phyloP scores from a whole-genome alignment of 2,329 filamentous ascomycete species.

The Aaosphaeria arxii region DNA sequence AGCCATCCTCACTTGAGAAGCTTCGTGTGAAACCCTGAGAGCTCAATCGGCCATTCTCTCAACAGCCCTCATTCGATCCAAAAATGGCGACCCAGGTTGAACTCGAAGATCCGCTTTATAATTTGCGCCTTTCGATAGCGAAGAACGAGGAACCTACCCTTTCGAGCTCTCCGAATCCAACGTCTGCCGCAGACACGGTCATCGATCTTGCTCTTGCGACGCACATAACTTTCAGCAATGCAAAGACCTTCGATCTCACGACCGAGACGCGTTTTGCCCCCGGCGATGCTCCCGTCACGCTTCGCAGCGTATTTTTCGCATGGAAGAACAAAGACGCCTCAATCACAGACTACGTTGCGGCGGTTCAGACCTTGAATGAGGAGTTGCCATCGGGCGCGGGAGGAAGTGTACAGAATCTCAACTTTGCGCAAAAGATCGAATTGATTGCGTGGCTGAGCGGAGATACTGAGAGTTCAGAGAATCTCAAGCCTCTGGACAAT shows the following conservation, averaged over 20 bases:
- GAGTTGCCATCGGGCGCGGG: slow-evolving; percentile 61
- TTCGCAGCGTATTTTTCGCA: slow-evolving; percentile 94
- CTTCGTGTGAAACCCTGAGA: neutral
- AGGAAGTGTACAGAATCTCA: slow-evolving; percentile 78
- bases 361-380: slow-evolving; percentile 76
- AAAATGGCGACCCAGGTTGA: slow-evolving; percentile 27
- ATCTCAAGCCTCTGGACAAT: slow-evolving; percentile 79
- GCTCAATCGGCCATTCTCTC: neutral
- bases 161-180: slow-evolving; percentile 65
- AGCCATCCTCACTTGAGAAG: neutral
- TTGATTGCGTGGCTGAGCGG: slow-evolving; percentile 92
- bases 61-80: neutral
- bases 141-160: slow-evolving; percentile 68
- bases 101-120: slow-evolving; percentile 68
- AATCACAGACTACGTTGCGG: slow-evolving; percentile 87
- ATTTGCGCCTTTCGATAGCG: slow-evolving; percentile 80
- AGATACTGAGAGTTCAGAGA: slow-evolving; percentile 76
- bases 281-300: slow-evolving; percentile 65
- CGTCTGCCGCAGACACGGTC: slow-evolving; percentile 58
- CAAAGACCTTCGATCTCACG: slow-evolving; percentile 65
- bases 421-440: slow-evolving; percentile 88
- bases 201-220: slow-evolving; percentile 57
- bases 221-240: slow-evolving; percentile 62
- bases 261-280: slow-evolving; percentile 83
- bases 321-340: slow-evolving; percentile 91